phyloP scores from a whole-genome alignment of 2,329 filamentous ascomycete species.

The Xylaria polymorpha region DNA sequence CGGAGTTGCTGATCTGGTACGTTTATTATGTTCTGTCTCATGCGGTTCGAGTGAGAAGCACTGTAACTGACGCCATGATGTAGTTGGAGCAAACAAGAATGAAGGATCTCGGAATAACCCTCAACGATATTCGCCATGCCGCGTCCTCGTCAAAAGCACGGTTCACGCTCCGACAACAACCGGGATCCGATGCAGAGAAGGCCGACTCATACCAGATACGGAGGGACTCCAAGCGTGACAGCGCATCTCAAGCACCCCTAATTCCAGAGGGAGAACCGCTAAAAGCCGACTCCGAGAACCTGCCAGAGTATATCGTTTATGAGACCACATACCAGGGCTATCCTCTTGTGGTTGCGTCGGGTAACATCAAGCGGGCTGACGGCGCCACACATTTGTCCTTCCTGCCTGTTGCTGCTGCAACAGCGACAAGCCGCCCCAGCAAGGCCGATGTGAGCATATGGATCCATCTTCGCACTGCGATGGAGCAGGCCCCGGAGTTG shows the following conservation, averaged over 20 bases:
- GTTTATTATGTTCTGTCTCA: conserved; percentile 35
- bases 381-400: conserved; percentile 52
- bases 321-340: conserved; percentile 60
- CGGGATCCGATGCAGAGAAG: conserved; percentile 42
- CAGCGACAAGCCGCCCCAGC: conserved; percentile 46
- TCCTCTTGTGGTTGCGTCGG: conserved; percentile 55
- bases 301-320: conserved; percentile 58
- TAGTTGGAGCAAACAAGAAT: conserved; percentile 54
- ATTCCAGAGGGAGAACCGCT: conserved; percentile 50
- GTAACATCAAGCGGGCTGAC: conserved; percentile 56
- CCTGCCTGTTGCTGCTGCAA: conserved; percentile 49
- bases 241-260: conserved; percentile 40
- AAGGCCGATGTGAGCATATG: conserved; percentile 58
- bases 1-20: conserved; percentile 54
- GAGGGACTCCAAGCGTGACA: conserved; percentile 48
- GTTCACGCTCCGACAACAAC: conserved; percentile 50
- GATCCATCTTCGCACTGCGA: conserved; percentile 53
- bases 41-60: background rate
- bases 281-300: conserved; percentile 49
- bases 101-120: conserved; percentile 50
- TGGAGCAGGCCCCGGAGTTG: conserved; percentile 51
- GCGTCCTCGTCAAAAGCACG: conserved; percentile 54
- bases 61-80: conserved; percentile 19
- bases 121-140: conserved; percentile 53
- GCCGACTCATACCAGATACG: conserved; percentile 53